phyloP scores from a whole-genome alignment of 352 stramenopile species.

The Aphanomyces invadans region DNA sequence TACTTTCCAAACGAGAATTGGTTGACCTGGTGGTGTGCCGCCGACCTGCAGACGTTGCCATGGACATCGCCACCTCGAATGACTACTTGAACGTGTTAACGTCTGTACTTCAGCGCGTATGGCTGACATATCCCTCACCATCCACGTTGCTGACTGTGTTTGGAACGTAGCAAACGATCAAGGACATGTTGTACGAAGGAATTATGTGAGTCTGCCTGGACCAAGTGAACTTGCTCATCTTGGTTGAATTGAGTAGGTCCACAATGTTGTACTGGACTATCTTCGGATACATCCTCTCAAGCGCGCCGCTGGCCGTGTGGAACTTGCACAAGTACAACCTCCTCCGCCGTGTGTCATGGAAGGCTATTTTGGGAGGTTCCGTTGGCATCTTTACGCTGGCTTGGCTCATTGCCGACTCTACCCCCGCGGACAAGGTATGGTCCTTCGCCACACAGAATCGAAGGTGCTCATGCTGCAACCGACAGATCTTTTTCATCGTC shows the following conservation, averaged over 20 bases:
- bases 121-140: background rate
- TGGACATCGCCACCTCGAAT: background rate
- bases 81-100: background rate
- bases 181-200: background rate
- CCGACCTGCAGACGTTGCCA: background rate
- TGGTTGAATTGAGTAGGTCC: constrained; percentile 1
- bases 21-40: background rate
- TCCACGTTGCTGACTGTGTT: background rate
- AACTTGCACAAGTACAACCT: constrained; percentile 5
- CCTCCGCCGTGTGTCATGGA: background rate
- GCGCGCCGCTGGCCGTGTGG: background rate
- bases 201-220: background rate
- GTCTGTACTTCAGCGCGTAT: background rate
- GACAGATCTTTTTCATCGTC: constrained; percentile 15
- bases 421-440: background rate
- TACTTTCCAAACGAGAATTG: background rate
- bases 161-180: background rate
- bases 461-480: too few species aligned
- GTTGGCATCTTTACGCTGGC: background rate
- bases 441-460: too few species aligned
- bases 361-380: background rate
- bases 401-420: background rate
- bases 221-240: background rate
- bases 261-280: constrained; percentile 15
- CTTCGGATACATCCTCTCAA: background rate